Base-by-base conservation (phyloP, 768 basidiomycete genomes). In the Naganishia friedmannii region DNA sequence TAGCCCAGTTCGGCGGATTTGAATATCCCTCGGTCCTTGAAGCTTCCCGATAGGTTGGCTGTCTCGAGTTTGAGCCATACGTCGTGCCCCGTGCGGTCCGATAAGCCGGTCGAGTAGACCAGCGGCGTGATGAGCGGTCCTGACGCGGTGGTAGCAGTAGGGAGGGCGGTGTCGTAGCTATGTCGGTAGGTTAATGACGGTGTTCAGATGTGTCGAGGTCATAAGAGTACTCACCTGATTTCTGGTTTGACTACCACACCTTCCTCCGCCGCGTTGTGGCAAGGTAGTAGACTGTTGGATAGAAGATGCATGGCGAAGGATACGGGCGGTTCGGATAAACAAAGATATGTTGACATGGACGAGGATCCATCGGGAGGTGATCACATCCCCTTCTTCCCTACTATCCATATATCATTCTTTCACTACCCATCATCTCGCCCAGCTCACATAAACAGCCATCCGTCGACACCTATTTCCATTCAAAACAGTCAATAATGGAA, bases 41-140 rank as follows among this genome's bases (percentile, higher is more conserved):
- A 78, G 15, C 75, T 76, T 17, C 77, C 76, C 42, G 70, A 72
- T 0, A 76, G 76, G 42, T 78, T 76, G 17, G 74, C 72, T 32
- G 76, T 74, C 19, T 78, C 77, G 23, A 78, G 73, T 60, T 78
- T 78, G 42, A 77, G 63, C 53, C 71, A 74, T 54, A 78, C 73
- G 65, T 70, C 57, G 54, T 69, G 68, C 3, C 68, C 68, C 1
- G 57, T 69, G 19, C 53, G 51, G 10, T 42, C 29, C 31, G 68
- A 69, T 21, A 69, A 48, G 15, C 13, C 26, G 12, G 42, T 21
- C 31, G 68, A 69, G 46, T 69, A 60, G 32, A 69, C 42, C 21
- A 69, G 37, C 6, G 55, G 56, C 5, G 68, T 69, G 55, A 51
- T 45, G 31, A 60, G 58, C 45, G 58, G 68, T 32, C 58, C 46